Conservation (phyloP, 176 grass and related monocot species). For the Eremochloa ophiuroides region DNA sequence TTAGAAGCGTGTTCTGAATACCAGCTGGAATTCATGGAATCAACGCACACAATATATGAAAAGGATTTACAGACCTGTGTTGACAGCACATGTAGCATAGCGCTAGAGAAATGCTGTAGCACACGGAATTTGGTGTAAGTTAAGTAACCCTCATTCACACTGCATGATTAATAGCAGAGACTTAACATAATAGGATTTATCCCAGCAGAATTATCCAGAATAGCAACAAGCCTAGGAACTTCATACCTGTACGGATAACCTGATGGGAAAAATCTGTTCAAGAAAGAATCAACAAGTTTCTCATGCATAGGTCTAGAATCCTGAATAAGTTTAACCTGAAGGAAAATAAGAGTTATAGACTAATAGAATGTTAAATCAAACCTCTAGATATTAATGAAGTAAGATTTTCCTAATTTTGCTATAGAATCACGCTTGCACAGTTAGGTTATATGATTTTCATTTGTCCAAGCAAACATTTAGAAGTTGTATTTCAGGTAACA, state of each 20-base stretch:
- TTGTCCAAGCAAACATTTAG: background rate
- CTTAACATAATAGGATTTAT: background rate
- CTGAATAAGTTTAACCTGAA: conserved; percentile 74
- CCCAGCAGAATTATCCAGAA: background rate
- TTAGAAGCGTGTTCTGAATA: background rate
- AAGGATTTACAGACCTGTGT: conserved; percentile 61
- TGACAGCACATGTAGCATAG: conserved; percentile 84
- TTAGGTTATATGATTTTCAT: background rate
- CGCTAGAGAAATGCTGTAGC: conserved; percentile 95
- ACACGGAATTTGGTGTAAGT: conserved; percentile 81
- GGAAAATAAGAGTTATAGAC: background rate
- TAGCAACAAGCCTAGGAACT: conserved; percentile 14
- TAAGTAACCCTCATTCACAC: conserved; percentile 92
- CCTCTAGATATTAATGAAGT: background rate
- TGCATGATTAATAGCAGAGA: conserved; percentile 24
- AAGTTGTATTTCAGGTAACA: background rate
- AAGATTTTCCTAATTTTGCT: background rate
- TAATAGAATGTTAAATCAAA: background rate
- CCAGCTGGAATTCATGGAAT: background rate
- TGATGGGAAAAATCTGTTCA: conserved; percentile 94
- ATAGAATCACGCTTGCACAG: background rate
- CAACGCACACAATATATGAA: background rate
- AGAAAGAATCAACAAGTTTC: conserved; percentile 77
- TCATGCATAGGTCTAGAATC: conserved; percentile 68
- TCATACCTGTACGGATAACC: conserved; percentile 92